Percentiles rank a stretch among this genome's conserved stretches.
These are phyloP conservation scores for Tetracentron sinense DNA, from an alignment of 164 flowering plant genomes.

Conservation along the genomic window DNA sequence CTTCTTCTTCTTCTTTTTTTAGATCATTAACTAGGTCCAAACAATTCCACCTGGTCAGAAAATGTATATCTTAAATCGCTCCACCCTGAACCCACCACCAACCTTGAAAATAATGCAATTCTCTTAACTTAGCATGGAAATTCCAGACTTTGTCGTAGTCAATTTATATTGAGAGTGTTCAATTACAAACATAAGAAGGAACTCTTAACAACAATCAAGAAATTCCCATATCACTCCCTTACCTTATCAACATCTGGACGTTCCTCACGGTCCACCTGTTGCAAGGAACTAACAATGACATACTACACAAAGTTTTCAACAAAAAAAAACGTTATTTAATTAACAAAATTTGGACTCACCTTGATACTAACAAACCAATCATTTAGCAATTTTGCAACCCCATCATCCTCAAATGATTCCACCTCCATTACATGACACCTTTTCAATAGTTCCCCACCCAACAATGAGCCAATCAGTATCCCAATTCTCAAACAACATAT, in stretches of 20 bases:
- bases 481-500: not conserved
- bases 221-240: not conserved
- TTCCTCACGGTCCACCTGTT: slow-evolving; percentile 96
- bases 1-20: no score
- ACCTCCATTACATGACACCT: slow-evolving; percentile 99
- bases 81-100: no score
- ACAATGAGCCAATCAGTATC: not conserved
- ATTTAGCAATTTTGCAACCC: slow-evolving; percentile 74
- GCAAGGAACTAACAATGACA: slow-evolving; percentile 10
- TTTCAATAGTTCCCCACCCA: slow-evolving; percentile 4
- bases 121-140: not conserved
- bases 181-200: no score
- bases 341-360: slow-evolving; percentile 30
- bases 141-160: not conserved
- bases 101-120: no score
- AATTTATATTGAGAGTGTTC: not conserved
- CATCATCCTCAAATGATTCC: slow-evolving; percentile 91
- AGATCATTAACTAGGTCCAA: no score
- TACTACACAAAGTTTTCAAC: not conserved
- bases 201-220: not conserved
- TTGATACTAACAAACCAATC: slow-evolving; percentile 95
- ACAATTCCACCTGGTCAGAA: no score
- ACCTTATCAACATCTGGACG: slow-evolving; percentile 99
- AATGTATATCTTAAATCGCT: no score
- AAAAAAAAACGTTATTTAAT: not conserved